Evolutionary conservation across 139 green algal genomes (phyloP).

Genomic region (Chlorella sp.): DNA sequence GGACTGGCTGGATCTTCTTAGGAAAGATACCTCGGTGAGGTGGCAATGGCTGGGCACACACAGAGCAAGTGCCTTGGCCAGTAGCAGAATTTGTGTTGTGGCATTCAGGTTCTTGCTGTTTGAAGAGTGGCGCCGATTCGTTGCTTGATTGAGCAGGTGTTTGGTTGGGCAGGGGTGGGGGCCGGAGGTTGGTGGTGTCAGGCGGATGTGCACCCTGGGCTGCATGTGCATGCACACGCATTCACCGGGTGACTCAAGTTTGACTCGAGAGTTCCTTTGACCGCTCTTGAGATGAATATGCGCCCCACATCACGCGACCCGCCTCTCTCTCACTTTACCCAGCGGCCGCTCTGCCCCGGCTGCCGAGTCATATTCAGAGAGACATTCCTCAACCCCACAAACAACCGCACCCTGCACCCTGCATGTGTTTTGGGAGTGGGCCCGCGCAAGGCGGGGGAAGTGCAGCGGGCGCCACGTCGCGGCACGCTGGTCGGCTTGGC

Average conservation of each 20-base stretch:
- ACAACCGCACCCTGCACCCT: neutral
- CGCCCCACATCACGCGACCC: slow-evolving; percentile 45
- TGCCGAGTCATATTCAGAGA: slow-evolving; percentile 31
- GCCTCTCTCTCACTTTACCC: slow-evolving; percentile 56
- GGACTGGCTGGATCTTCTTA: too few species aligned
- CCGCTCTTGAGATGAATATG: slow-evolving; percentile 56
- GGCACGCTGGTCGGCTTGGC: too few species aligned
- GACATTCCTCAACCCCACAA: neutral
- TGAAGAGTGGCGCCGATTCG: too few species aligned
- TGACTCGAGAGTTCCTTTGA: slow-evolving; percentile 34
- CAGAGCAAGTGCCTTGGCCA: too few species aligned
- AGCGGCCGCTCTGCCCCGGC: neutral
- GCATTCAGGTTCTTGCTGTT: too few species aligned
- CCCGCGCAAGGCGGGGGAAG: neutral
- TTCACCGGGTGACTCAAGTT: slow-evolving; percentile 47
- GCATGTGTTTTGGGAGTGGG: too few species aligned
- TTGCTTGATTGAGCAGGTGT: neutral
- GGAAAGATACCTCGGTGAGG: too few species aligned
- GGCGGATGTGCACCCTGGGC: neutral
- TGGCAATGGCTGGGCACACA: too few species aligned
- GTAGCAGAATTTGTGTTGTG: too few species aligned
- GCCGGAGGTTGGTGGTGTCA: neutral
- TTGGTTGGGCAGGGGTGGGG: too few species aligned
- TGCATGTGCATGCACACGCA: neutral
- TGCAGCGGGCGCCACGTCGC: neutral